Evolutionary conservation across 768 basidiomycete genomes (phyloP).

Genomic region (Mycena floridula): DNA sequence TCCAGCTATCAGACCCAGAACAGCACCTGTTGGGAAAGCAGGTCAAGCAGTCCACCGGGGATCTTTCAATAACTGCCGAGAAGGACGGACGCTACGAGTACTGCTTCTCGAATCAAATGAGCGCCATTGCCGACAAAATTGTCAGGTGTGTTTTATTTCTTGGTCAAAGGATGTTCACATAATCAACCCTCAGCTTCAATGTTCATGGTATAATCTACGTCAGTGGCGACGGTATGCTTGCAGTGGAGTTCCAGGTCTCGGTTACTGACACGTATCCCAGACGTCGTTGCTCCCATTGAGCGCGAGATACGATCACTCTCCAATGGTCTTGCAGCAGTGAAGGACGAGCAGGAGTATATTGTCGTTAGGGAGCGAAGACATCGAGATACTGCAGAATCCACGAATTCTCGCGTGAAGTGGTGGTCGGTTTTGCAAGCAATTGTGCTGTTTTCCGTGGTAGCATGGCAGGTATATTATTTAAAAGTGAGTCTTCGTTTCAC

Average conservation of each 20-base stretch:
- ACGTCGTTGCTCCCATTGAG: constrained; percentile 91
- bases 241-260: no score
- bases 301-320: constrained; percentile 87
- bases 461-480: constrained; percentile 96
- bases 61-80: constrained; percentile 80
- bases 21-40: constrained; percentile 67
- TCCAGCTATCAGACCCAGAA: constrained; percentile 76
- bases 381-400: constrained; percentile 89
- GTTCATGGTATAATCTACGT: constrained; percentile 97
- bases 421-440: constrained; percentile 92
- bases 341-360: constrained; percentile 99
- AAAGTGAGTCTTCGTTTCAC: constrained; percentile 48
- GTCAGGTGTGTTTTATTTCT: constrained; percentile 58
- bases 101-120: constrained; percentile 99
- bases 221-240: constrained; percentile 78
- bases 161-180: neutral
- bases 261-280: constrained; percentile 35
- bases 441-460: constrained; percentile 85
- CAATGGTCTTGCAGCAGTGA: constrained; percentile 78
- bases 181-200: constrained; percentile 66
- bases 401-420: constrained; percentile 96
- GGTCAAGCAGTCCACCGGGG: constrained; percentile 83
- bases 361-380: constrained; percentile 90
- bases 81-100: constrained; percentile 88
- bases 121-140: constrained; percentile 90